Evolutionary conservation across 108 stramenopile species (phyloP), one percentile per base, ranked within the genome.

Genomic region (Nannochloropsis salina): DNA sequence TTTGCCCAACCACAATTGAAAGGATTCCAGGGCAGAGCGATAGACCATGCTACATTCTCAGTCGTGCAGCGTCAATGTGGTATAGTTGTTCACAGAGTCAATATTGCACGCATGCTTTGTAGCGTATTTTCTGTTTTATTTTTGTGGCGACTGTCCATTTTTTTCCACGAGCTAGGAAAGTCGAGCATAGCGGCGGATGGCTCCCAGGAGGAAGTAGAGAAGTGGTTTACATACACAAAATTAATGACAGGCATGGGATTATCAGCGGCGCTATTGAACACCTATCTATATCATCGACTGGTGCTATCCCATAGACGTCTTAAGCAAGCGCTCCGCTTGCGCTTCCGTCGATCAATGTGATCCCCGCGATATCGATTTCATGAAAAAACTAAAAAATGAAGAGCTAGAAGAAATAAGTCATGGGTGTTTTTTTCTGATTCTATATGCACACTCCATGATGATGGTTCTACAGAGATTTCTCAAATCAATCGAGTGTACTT

Each of bases 31-130:
- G 61, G 61, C 61, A 74, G n/a, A 74, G 8, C 1, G 20, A 74
- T 74, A 74, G 61, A 74, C 61, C 15, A 74, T 74, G 61, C 20
- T n/a, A 74, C 61, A 4, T 74, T 74, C n/a, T 15, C 61, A 4
- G n/a, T 6, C n/a, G 3, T 74, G 4, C 61, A 74, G 8, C 61
- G 6, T 15, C 61, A 74, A n/a, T 74, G 61, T 74, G 61, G 61
- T n/a, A 74, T n/a, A n/a, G 2, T 74, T 2, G n/a, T 74, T 1
- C 61, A 74, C n/a, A 15, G 61, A n/a, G 61, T 74, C 61, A 74
- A 74, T 74, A n/a, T 74, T n/a, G 61, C 20, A 74, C 61, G 61
- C 20, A 74, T 74, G 61, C 61, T 74, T n/a, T 74, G 61, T 74
- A 74, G 61, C 61, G 61, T 74, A n/a, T 74, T 74, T 74, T 74